Percentiles rank a stretch among this genome's conserved stretches.
Evolutionary conservation across 2,329 filamentous ascomycete species (phyloP).

Genomic region (Fusarium virguliforme): DNA sequence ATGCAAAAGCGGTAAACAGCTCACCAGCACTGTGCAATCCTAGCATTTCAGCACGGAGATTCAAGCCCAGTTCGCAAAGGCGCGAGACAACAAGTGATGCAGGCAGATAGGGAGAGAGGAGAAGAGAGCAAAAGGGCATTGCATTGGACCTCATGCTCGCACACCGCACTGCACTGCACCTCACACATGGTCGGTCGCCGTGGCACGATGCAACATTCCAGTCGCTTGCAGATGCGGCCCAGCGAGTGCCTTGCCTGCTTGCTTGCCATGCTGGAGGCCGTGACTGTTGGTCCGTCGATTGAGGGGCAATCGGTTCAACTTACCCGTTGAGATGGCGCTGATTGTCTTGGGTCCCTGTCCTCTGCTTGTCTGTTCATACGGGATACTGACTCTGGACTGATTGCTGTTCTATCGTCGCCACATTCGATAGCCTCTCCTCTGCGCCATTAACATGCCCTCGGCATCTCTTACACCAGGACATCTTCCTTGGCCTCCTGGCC

Average conservation of each 20-base stretch:
- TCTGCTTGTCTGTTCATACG: background rate
- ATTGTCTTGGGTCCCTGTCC: background rate
- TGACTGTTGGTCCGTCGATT: constrained; percentile 23
- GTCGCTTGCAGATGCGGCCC: constrained; percentile 31
- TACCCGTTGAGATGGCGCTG: constrained; percentile 1
- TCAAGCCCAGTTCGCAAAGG: constrained; percentile 11
- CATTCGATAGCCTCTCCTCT: constrained; percentile 19
- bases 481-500: background rate
- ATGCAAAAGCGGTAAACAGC: background rate
- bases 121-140: too few relatives aligned
- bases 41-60: constrained; percentile 10
- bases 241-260: constrained; percentile 21
- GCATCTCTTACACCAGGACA: background rate
- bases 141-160: background rate
- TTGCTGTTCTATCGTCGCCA: constrained; percentile 1
- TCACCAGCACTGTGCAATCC: constrained; percentile 16
- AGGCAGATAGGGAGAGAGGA: background rate
- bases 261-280: constrained; percentile 44
- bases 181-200: constrained; percentile 20
- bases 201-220: constrained; percentile 48
- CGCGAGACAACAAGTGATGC: background rate
- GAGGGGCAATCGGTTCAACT: constrained; percentile 6
- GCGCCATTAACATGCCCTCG: constrained; percentile 18
- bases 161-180: background rate
- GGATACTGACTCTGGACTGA: background rate